Conservation (phyloP, 805 yeast genomes). For the Saturnispora sanitii region DNA sequence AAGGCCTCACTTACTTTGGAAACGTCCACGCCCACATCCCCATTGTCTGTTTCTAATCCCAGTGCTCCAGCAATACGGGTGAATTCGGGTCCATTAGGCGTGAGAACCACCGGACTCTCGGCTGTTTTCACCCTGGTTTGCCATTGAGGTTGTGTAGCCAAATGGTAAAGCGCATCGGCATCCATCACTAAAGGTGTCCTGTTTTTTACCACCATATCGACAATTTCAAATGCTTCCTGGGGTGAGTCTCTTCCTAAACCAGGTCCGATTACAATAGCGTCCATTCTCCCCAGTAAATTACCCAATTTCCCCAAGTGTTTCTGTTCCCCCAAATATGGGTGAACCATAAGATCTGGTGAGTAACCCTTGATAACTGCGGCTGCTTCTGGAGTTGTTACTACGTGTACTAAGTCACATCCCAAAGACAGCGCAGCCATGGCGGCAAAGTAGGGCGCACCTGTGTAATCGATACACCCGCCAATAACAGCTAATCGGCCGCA, state of each 20-base stretch:
- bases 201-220: conserved; percentile 47
- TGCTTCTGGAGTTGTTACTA: conserved; percentile 76
- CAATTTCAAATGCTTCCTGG: conserved; percentile 46
- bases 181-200: conserved; percentile 71
- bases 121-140: conserved; percentile 29
- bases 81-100: no score
- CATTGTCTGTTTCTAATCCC: conserved; percentile 40
- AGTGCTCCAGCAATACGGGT: conserved; percentile 78
- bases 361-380: conserved; percentile 76
- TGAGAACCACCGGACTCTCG: conserved; percentile 54
- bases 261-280: conserved; percentile 83
- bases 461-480: conserved; percentile 93
- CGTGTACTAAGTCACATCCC: conserved; percentile 85
- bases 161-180: conserved; percentile 76
- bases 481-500: conserved; percentile 75
- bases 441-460: conserved; percentile 93
- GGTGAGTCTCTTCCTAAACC: conserved; percentile 79
- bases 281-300: conserved; percentile 56
- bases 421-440: conserved; percentile 74
- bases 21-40: no score
- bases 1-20: conserved; percentile 44
- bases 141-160: conserved; percentile 48
- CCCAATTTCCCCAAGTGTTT: conserved; percentile 32
- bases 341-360: conserved; percentile 93
- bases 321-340: conserved; percentile 64